A percentile compares a stretch with the other conserved stretches of the same genome.
Evolutionary conservation across 2,329 filamentous ascomycete genomes (phyloP).

Genomic region (Cladosporium sp.): DNA sequence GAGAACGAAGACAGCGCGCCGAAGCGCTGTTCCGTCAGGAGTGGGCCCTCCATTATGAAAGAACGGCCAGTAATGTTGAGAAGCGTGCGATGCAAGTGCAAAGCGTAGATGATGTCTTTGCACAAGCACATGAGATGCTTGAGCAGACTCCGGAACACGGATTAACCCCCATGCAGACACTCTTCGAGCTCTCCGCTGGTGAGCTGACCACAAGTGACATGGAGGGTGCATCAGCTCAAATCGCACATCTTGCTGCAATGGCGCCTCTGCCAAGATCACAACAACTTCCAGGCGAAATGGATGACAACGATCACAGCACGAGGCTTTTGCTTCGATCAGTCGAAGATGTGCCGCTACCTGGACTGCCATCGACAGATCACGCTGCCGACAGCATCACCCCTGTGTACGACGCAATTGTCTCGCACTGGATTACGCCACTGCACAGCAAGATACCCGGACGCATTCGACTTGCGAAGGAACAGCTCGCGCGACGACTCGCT

Average conservation of each 20-base stretch:
- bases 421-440: conserved; percentile 29
- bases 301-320: conserved; percentile 4
- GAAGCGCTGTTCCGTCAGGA: neutral
- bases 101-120: conserved; percentile 2
- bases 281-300: neutral
- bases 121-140: neutral
- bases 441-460: conserved; percentile 27
- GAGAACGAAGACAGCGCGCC: neutral
- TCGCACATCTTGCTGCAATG: conserved; percentile 15
- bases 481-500: conserved; percentile 32
- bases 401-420: conserved; percentile 29
- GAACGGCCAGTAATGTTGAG: neutral
- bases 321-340: conserved; percentile 14
- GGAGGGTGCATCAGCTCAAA: conserved; percentile 21
- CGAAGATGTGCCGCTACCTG: conserved; percentile 16
- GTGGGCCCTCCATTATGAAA: conserved; percentile 19
- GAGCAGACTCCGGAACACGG: neutral
- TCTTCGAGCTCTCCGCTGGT: conserved; percentile 8
- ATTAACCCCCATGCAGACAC: neutral
- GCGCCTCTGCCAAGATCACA: neutral
- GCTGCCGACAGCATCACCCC: neutral
- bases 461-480: conserved; percentile 35
- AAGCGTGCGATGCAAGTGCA: neutral
- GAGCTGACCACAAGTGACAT: conserved; percentile 23
- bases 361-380: neutral